phyloP scores from a whole-genome alignment of 306 rosid genomes.

The Coriaria nepalensis region DNA sequence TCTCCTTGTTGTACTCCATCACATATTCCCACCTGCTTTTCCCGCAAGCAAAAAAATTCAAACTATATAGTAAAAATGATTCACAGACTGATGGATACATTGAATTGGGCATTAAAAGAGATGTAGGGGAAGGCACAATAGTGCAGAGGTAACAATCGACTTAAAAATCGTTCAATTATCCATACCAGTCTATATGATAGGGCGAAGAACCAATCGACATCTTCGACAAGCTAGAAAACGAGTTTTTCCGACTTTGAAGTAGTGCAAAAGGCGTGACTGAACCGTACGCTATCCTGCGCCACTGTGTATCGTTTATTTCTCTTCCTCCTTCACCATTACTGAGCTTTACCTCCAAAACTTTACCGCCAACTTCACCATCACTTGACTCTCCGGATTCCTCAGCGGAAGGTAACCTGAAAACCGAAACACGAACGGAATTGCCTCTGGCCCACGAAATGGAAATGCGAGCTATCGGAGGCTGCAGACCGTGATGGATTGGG shows the following conservation, averaged over 20 bases:
- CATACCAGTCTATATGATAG: slow-evolving; percentile 66
- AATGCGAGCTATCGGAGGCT: slow-evolving; percentile 52
- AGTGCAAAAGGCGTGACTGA: slow-evolving; percentile 76
- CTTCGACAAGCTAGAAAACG: slow-evolving; percentile 37
- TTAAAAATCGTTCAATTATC: not conserved
- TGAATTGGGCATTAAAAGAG: not conserved
- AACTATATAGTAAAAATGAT: slow-evolving; percentile 5
- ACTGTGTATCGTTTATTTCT: slow-evolving; percentile 37
- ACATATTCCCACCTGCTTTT: slow-evolving; percentile 77
- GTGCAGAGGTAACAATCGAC: not conserved
- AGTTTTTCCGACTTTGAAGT: slow-evolving; percentile 67
- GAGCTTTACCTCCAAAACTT: slow-evolving; percentile 64
- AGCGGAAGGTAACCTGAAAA: slow-evolving; percentile 19
- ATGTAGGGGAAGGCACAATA: not conserved
- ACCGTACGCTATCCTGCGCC: slow-evolving; percentile 68
- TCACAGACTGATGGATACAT: not conserved
- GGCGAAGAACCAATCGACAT: slow-evolving; percentile 30
- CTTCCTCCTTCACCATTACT: slow-evolving; percentile 44
- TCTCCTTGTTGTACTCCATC: slow-evolving; percentile 77
- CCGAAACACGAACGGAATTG: slow-evolving; percentile 63
- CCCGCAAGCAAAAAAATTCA: not conserved
- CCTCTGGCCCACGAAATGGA: slow-evolving; percentile 81
- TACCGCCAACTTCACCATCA: slow-evolving; percentile 29
- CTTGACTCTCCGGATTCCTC: slow-evolving; percentile 20
- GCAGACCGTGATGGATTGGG: slow-evolving; percentile 50